Conservation (phyloP, 2,329 filamentous ascomycete genomes). For the Dothistroma septosporum region DNA sequence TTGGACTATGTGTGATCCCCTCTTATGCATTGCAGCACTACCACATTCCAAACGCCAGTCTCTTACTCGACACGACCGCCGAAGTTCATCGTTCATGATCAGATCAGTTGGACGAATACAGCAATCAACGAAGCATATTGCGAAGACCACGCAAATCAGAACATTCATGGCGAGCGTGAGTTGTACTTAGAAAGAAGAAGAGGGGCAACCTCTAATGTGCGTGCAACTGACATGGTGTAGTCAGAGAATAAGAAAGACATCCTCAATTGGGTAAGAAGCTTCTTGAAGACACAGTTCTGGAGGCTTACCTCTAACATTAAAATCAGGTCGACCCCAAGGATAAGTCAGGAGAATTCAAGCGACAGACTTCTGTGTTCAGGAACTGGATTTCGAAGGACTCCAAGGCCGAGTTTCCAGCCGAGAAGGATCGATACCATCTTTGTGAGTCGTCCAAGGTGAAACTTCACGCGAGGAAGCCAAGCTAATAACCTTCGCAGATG, state of each 20-base stretch:
- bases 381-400: constrained; percentile 70
- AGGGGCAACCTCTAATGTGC: constrained; percentile 7
- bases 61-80: background rate
- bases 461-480: background rate
- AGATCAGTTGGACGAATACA: background rate
- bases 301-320: constrained; percentile 80
- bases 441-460: constrained; percentile 38
- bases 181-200: constrained; percentile 1
- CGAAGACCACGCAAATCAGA: constrained; percentile 3
- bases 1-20: background rate
- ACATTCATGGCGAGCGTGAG: constrained; percentile 20
- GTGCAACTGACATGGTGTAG: constrained; percentile 10
- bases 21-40: background rate
- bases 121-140: background rate
- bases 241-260: constrained; percentile 45
- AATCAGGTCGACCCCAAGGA: constrained; percentile 66
- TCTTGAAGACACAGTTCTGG: constrained; percentile 63
- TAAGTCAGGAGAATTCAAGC: constrained; percentile 87
- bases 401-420: constrained; percentile 72
- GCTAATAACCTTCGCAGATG: constrained; percentile 41
- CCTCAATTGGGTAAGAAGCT: constrained; percentile 68
- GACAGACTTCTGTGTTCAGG: constrained; percentile 77
- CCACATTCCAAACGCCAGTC: background rate
- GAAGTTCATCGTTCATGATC: background rate
- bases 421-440: constrained; percentile 88